Evolutionary conservation across 768 basidiomycete genomes (phyloP).

Genomic region (Dictyophora rubrovolvata): DNA sequence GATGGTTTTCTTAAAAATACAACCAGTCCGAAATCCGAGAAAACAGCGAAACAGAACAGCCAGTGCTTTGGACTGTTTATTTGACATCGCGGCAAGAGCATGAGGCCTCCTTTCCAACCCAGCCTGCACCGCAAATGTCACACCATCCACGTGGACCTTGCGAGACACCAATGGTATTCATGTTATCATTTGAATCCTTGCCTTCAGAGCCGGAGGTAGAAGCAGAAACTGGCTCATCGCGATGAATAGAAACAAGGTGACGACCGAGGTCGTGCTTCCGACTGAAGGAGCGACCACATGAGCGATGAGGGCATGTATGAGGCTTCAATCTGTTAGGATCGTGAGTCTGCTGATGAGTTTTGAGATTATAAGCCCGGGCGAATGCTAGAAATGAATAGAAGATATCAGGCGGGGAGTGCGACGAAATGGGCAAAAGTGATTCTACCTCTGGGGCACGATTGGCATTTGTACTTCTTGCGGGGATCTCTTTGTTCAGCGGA

Average conservation of each 20-base stretch:
- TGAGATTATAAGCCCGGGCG: slow-evolving; percentile 87
- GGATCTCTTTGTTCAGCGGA: slow-evolving; percentile 43
- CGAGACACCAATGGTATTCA: slow-evolving; percentile 56
- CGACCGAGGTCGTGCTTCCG: slow-evolving; percentile 91
- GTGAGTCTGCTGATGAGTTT: slow-evolving; percentile 92
- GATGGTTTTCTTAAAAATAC: not conserved
- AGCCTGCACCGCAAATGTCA: slow-evolving; percentile 28
- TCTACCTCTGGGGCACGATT: slow-evolving; percentile 62
- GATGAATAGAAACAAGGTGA: slow-evolving; percentile 79
- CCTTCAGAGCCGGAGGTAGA: slow-evolving; percentile 15
- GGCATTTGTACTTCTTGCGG: slow-evolving; percentile 71
- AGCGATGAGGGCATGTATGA: slow-evolving; percentile 74
- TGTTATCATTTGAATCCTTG: slow-evolving; percentile 29
- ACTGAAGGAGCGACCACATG: slow-evolving; percentile 85
- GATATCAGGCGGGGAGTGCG: slow-evolving; percentile 2
- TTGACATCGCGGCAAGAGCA: slow-evolving; percentile 55
- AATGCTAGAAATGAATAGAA: slow-evolving; percentile 46
- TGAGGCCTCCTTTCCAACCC: slow-evolving; percentile 18
- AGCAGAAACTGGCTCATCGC: slow-evolving; percentile 44
- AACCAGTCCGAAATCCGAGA: slow-evolving; percentile 19
- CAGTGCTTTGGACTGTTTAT: slow-evolving; percentile 24
- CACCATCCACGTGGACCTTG: slow-evolving; percentile 60
- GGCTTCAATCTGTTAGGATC: slow-evolving; percentile 88
- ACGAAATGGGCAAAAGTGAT: slow-evolving; percentile 6
- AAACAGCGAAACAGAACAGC: slow-evolving; percentile 11